A percentile compares a stretch with the other conserved stretches of the same genome.
Conservation (phyloP, 2,329 filamentous ascomycete genomes). For the Simplicillium sp. region DNA sequence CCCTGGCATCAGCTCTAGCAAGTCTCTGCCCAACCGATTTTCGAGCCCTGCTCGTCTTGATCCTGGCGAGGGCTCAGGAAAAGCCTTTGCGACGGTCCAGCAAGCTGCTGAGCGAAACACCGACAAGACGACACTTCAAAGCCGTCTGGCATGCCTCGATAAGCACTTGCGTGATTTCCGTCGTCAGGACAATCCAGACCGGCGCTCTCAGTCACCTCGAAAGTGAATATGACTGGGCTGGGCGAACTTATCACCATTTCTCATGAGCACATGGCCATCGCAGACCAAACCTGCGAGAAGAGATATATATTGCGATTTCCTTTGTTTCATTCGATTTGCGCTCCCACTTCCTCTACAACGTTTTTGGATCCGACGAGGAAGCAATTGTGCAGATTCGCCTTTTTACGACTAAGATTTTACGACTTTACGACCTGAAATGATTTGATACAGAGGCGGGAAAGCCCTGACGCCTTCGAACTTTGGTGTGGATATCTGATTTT, state of each 20-base stretch:
- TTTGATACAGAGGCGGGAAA: too few relatives aligned
- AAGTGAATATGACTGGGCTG: constrained; percentile 12
- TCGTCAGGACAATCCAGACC: constrained; percentile 27
- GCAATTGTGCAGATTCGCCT: too few relatives aligned
- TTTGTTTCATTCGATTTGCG: constrained; percentile 4
- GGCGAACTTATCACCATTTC: constrained; percentile 8
- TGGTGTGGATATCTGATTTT: too few relatives aligned
- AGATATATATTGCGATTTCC: not conserved
- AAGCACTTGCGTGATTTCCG: constrained; percentile 46
- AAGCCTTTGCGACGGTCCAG: constrained; percentile 50
- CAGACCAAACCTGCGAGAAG: too few relatives aligned
- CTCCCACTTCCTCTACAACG: not conserved
- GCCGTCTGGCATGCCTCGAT: constrained; percentile 48
- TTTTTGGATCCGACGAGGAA: too few relatives aligned
- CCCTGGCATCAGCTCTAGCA: constrained; percentile 35
- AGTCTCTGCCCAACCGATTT: constrained; percentile 52
- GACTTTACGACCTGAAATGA: too few relatives aligned
- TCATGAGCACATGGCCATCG: too few relatives aligned
- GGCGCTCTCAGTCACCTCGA: constrained; percentile 40
- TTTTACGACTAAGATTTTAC: too few relatives aligned
- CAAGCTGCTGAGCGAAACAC: constrained; percentile 27
- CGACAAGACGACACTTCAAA: constrained; percentile 33
- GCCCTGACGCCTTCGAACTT: too few relatives aligned
- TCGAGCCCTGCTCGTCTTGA: constrained; percentile 37
- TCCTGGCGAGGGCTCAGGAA: constrained; percentile 28